Conservation (phyloP, 2,329 filamentous ascomycete genomes). For the Coniochaeta sp. region DNA sequence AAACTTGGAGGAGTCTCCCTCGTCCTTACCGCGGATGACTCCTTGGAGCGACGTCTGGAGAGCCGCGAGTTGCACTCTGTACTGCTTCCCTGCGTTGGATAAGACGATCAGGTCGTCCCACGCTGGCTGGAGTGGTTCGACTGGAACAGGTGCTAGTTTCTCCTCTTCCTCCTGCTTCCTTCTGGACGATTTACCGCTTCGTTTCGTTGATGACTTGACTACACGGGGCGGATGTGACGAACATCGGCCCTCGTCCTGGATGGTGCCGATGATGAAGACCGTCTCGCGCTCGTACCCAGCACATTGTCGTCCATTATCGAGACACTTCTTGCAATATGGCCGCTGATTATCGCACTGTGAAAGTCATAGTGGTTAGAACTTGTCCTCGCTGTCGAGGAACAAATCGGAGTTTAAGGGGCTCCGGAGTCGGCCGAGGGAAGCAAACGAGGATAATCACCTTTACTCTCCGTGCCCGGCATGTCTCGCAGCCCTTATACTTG, state of each 20-base stretch:
- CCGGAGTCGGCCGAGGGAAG: neutral
- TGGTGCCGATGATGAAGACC: slow-evolving; percentile 58
- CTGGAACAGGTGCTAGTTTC: slow-evolving; percentile 20
- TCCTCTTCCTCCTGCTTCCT: slow-evolving; percentile 17
- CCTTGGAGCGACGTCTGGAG: slow-evolving; percentile 34
- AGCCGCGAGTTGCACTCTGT: slow-evolving; percentile 35
- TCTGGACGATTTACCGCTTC: slow-evolving; percentile 10
- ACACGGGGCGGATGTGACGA: slow-evolving; percentile 48
- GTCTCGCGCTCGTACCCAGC: slow-evolving; percentile 56
- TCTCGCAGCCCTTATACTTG: slow-evolving; percentile 57
- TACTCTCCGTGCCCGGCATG: slow-evolving; percentile 48
- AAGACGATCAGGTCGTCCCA: slow-evolving; percentile 42
- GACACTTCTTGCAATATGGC: slow-evolving; percentile 55
- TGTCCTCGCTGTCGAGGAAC: neutral
- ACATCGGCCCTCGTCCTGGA: slow-evolving; percentile 45
- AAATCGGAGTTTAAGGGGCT: neutral
- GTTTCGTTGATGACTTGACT: slow-evolving; percentile 27
- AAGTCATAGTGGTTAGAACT: neutral
- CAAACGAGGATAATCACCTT: slow-evolving; percentile 33
- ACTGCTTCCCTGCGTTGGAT: slow-evolving; percentile 27
- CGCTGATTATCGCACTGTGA: slow-evolving; percentile 54
- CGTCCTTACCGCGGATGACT: slow-evolving; percentile 21
- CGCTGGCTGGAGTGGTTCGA: slow-evolving; percentile 37
- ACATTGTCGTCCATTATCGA: slow-evolving; percentile 48
- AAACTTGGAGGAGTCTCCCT: slow-evolving; percentile 19